Evolutionary conservation across 2,329 filamentous ascomycete species (phyloP).

Genomic region (Pyrenochaeta sp.): DNA sequence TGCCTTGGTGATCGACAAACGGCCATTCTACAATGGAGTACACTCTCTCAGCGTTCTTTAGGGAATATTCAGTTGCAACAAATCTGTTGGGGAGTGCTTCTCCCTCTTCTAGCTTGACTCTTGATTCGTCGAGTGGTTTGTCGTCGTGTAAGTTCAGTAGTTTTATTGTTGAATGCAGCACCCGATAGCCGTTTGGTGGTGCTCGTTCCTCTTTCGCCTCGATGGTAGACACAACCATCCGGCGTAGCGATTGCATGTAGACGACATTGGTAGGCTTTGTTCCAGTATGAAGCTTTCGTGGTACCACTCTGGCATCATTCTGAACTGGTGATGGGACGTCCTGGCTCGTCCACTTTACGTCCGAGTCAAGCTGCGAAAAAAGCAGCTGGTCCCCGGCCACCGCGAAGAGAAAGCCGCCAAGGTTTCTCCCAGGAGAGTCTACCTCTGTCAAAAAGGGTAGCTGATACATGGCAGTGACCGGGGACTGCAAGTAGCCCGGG

Average conservation of each 20-base stretch:
- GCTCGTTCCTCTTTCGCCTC: constrained; percentile 44
- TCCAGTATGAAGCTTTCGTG: constrained; percentile 33
- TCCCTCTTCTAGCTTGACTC: constrained; percentile 34
- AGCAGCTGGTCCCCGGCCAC: constrained; percentile 58
- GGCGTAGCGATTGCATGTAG: constrained; percentile 55
- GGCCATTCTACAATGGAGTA: constrained; percentile 71
- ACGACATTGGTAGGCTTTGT: constrained; percentile 48
- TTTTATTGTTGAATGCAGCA: constrained; percentile 47
- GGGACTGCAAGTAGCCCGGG: constrained; percentile 39
- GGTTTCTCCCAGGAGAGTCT: constrained; percentile 48
- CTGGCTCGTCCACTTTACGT: constrained; percentile 28
- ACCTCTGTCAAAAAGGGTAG: constrained; percentile 32
- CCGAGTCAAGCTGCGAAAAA: constrained; percentile 57
- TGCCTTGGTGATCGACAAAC: constrained; percentile 62
- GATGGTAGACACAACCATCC: constrained; percentile 59
- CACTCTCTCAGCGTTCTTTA: constrained; percentile 67
- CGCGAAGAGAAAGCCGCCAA: constrained; percentile 57
- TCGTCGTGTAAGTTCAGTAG: constrained; percentile 36
- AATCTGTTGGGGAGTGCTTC: constrained; percentile 45
- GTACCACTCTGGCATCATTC: constrained; percentile 28
- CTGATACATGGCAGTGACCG: constrained; percentile 44
- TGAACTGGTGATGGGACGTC: background rate
- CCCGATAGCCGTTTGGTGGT: constrained; percentile 43
- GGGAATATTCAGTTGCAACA: constrained; percentile 61
- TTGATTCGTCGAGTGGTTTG: constrained; percentile 19